These are phyloP conservation scores for Trichoderma gracile DNA, from an alignment of 2,329 filamentous ascomycete species.

Conservation along the genomic window DNA sequence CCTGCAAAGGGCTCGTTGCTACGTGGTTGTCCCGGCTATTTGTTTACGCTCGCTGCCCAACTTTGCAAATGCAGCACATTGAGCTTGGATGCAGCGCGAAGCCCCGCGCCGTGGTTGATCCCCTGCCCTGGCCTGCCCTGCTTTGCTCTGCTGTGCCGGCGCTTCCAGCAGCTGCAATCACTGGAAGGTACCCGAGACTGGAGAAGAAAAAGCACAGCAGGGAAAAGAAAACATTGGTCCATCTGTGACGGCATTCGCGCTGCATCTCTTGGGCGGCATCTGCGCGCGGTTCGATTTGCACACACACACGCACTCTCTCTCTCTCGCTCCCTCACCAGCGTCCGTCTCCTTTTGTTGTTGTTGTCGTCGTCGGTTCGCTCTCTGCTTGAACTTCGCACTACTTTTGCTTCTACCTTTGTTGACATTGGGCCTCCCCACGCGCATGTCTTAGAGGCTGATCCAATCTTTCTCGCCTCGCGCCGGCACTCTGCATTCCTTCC, in stretches of 20 bases:
- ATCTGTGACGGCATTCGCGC: constrained; percentile 24
- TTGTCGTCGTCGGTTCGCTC: neutral
- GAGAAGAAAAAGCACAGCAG: constrained; percentile 11
- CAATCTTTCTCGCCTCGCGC: constrained; percentile 29
- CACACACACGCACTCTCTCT: neutral
- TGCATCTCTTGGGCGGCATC: constrained; percentile 10
- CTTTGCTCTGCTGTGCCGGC: constrained; percentile 9
- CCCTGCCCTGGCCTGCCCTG: neutral
- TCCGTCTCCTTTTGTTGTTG: neutral
- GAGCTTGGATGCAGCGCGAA: constrained; percentile 19
- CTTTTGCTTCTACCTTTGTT: neutral
- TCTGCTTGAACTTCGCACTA: too few species aligned
- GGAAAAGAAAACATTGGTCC: constrained; percentile 14
- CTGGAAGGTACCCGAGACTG: neutral
- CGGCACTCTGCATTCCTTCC: constrained; percentile 25
- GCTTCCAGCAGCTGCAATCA: constrained; percentile 9
- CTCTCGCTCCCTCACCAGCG: neutral
- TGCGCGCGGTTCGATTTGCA: neutral
- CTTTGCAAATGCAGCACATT: neutral
- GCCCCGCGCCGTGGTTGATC: constrained; percentile 32
- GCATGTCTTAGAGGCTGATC: constrained; percentile 31
- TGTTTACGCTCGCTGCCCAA: constrained; percentile 31
- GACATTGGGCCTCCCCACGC: constrained; percentile 21
- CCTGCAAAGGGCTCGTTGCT: constrained; percentile 27
- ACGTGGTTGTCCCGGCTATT: constrained; percentile 30